phyloP scores from a whole-genome alignment of 192 early-diverging fungal species.

The Lobosporangium transversale region DNA sequence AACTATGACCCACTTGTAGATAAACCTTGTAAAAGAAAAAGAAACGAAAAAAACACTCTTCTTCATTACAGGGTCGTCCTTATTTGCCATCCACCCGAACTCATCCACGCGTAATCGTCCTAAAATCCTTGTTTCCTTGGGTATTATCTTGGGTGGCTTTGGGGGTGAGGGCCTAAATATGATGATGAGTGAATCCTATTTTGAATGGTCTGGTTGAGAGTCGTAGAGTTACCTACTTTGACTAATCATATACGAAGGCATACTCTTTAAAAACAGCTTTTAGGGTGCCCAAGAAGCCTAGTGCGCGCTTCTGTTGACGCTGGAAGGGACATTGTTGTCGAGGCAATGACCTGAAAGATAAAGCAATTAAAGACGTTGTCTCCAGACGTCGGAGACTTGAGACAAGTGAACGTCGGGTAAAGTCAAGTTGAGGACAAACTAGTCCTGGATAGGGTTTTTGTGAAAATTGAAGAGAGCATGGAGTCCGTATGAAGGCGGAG shows the following conservation, averaged over 20 bases:
- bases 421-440: no score
- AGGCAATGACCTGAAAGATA: neutral
- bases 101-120: constrained; percentile 57
- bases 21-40: no score
- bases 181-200: neutral
- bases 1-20: neutral
- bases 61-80: constrained; percentile 55
- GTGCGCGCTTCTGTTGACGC: constrained; percentile 23
- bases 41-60: neutral
- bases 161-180: constrained; percentile 34
- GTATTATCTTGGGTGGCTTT: constrained; percentile 56
- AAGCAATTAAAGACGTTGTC: neutral
- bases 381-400: constrained; percentile 24
- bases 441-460: no score
- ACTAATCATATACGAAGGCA: no score
- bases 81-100: constrained; percentile 64
- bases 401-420: constrained; percentile 5
- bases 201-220: no score
- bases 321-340: constrained; percentile 12
- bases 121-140: constrained; percentile 42
- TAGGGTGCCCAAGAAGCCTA: constrained; percentile 45
- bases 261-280: constrained; percentile 48
- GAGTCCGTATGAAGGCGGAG: no score
- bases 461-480: no score
- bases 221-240: no score